These are phyloP conservation scores for Pleurotus salmoneostramineus DNA, from an alignment of 768 basidiomycete species.

Conservation along the genomic window DNA sequence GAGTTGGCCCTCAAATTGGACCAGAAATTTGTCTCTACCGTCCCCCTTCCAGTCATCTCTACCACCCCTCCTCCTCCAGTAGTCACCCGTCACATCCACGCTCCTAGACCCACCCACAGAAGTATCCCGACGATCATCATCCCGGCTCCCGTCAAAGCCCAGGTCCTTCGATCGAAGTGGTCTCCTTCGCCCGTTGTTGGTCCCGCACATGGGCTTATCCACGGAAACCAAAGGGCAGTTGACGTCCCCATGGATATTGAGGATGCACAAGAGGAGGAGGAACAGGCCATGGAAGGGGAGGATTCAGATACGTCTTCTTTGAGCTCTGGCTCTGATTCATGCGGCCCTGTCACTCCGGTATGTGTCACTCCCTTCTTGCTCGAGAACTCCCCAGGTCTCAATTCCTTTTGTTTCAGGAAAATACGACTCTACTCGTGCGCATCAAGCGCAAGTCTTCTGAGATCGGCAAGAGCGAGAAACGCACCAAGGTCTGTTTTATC, in stretches of 20 bases:
- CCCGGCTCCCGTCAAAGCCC: slow-evolving; percentile 4
- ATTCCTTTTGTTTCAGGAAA: no score
- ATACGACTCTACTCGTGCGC: slow-evolving; percentile 15
- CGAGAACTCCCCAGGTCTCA: no score
- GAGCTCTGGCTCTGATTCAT: slow-evolving; percentile 9
- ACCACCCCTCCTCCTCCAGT: slow-evolving; percentile 11
- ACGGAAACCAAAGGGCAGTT: background rate
- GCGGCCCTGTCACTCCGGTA: background rate
- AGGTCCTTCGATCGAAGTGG: background rate
- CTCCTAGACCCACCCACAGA: slow-evolving; percentile 12
- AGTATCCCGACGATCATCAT: slow-evolving; percentile 8
- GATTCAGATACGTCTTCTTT: slow-evolving; percentile 26
- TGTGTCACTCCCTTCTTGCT: background rate
- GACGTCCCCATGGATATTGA: background rate
- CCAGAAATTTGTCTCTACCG: slow-evolving; percentile 30
- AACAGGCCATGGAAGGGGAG: slow-evolving; percentile 14
- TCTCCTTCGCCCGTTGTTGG: slow-evolving; percentile 3
- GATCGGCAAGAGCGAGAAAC: slow-evolving; percentile 27
- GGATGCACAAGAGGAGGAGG: slow-evolving; percentile 7
- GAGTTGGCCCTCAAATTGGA: slow-evolving; percentile 36
- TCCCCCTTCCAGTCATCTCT: slow-evolving; percentile 31
- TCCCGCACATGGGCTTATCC: background rate
- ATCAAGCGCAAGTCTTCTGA: slow-evolving; percentile 34
- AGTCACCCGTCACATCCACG: slow-evolving; percentile 4
- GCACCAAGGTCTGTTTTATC: slow-evolving; percentile 28